Percentiles rank a stretch among this genome's conserved stretches.
Evolutionary conservation across 371 early-diverging fungal genomes (phyloP).

Genomic region (Circinella umbellata): DNA sequence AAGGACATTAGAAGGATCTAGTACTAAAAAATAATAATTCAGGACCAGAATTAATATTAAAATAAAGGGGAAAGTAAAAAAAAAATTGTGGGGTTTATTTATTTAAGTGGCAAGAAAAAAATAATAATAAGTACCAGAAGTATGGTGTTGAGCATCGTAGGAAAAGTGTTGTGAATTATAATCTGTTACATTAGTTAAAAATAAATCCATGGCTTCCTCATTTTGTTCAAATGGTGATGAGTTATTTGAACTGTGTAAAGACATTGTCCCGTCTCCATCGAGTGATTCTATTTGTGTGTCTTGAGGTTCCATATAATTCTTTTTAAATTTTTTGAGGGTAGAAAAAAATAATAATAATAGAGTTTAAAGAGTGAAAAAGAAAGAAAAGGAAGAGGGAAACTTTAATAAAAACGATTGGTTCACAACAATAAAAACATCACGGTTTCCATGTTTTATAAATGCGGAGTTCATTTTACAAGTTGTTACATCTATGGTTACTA

Average conservation of each 20-base stretch:
- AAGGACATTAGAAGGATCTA: neutral
- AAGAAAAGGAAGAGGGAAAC: neutral
- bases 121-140: neutral
- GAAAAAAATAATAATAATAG: neutral
- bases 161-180: slow-evolving; percentile 38
- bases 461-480: neutral
- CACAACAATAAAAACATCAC: neutral
- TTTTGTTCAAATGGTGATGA: slow-evolving; percentile 11
- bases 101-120: neutral
- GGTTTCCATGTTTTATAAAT: neutral
- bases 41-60: neutral
- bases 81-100: no score
- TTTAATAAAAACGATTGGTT: slow-evolving; percentile 2
- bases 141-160: neutral
- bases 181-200: slow-evolving; percentile 42
- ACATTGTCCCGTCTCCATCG: slow-evolving; percentile 11
- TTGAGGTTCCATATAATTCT: slow-evolving; percentile 10
- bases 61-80: no score
- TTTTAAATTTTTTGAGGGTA: neutral
- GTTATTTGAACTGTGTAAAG: slow-evolving; percentile 8
- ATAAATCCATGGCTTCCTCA: slow-evolving; percentile 46
- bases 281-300: slow-evolving; percentile 12
- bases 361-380: neutral
- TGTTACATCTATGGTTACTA: no score
- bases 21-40: slow-evolving; percentile 15